Evolutionary conservation across 1,284 basidiomycete species (phyloP).

Genomic region (Violaceomyces palustris): DNA sequence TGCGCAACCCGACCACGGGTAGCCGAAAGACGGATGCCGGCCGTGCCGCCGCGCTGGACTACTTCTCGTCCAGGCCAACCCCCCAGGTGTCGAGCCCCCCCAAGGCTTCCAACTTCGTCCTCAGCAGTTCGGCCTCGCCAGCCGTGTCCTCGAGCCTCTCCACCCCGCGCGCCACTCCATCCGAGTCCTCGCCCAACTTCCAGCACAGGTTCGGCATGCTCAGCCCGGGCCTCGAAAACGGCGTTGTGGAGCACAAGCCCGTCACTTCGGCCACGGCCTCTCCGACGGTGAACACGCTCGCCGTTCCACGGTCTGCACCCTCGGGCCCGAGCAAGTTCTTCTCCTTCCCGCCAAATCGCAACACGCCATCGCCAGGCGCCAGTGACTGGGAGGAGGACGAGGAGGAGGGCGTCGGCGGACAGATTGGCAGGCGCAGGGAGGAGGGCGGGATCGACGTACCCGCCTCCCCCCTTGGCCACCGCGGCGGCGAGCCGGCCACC

Average conservation of each 20-base stretch:
- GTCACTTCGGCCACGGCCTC: slow-evolving; percentile 13
- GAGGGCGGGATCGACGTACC: not conserved
- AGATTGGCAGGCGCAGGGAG: not conserved
- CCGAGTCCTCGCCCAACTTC: slow-evolving; percentile 27
- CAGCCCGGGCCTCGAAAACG: slow-evolving; percentile 36
- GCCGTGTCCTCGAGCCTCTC: slow-evolving; percentile 13
- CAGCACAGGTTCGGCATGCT: slow-evolving; percentile 35
- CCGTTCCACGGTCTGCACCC: slow-evolving; percentile 14
- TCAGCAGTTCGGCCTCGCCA: slow-evolving; percentile 26
- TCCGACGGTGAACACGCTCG: slow-evolving; percentile 15
- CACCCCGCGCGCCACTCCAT: slow-evolving; percentile 19
- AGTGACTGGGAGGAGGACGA: slow-evolving; percentile 19
- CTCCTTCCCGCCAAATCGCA: slow-evolving; percentile 32
- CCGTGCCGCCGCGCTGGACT: slow-evolving; percentile 43
- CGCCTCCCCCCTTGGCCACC: not conserved
- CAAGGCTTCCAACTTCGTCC: slow-evolving; percentile 15
- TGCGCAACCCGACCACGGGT: slow-evolving; percentile 53
- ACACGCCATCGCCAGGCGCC: slow-evolving; percentile 10
- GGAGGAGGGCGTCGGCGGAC: slow-evolving; percentile 4
- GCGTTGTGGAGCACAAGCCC: slow-evolving; percentile 31
- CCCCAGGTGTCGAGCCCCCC: slow-evolving; percentile 6
- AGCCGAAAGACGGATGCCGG: slow-evolving; percentile 36
- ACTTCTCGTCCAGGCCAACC: slow-evolving; percentile 38
- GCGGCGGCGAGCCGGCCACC: not conserved
- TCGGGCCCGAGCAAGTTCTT: slow-evolving; percentile 20